These are phyloP conservation scores for Chamaenerion angustifolium DNA, from an alignment of 345 rosid genomes.

Conservation along the genomic window DNA sequence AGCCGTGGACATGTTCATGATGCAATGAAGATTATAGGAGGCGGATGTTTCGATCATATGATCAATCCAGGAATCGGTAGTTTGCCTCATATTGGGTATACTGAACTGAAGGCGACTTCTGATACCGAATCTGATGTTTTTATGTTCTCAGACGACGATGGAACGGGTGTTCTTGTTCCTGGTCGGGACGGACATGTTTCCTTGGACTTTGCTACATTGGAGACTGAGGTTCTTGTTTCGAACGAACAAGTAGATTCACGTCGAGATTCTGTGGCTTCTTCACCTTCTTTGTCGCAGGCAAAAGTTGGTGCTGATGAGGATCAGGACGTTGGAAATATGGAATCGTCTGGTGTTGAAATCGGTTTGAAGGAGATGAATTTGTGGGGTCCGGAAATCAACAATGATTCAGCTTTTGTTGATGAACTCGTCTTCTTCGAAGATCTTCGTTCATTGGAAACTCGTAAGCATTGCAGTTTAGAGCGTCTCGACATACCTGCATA, in stretches of 20 bases:
- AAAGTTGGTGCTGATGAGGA: conserved; percentile 11
- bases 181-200: conserved; percentile 27
- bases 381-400: conserved; percentile 8
- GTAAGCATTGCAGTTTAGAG: too few species aligned
- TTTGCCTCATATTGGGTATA: conserved; percentile 52
- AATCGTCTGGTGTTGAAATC: conserved; percentile 10
- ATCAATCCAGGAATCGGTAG: conserved; percentile 18
- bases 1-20: conserved; percentile 68
- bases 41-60: conserved; percentile 8
- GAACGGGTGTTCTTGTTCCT: conserved; percentile 20
- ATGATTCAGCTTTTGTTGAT: conserved; percentile 9
- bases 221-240: too few species aligned
- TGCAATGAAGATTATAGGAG: conserved; percentile 12
- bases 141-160: conserved; percentile 20
- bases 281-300: conserved; percentile 7
- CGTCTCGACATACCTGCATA: too few species aligned
- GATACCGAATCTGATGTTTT: conserved; percentile 42
- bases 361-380: conserved; percentile 29
- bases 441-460: conserved; percentile 12
- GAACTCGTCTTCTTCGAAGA: conserved; percentile 31
- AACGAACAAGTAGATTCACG: too few species aligned
- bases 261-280: background rate
- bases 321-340: conserved; percentile 4
- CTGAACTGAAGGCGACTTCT: conserved; percentile 52
- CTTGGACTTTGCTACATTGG: conserved; percentile 2